phyloP scores from a whole-genome alignment of 352 stramenopile genomes.

The Globisporangium heterothallicum region DNA sequence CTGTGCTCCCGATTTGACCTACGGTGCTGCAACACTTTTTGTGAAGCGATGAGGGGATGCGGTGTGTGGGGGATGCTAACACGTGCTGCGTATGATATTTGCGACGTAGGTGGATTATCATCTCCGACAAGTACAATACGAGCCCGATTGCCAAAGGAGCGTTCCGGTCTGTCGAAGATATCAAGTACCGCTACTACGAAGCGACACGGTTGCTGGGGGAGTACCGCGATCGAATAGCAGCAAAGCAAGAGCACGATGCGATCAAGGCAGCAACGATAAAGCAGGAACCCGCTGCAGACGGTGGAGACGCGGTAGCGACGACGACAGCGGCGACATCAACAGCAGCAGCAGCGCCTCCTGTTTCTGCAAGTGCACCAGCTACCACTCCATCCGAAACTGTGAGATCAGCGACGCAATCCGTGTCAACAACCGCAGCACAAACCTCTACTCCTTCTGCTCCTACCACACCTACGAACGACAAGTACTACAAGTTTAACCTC shows the following conservation, averaged over 20 bases:
- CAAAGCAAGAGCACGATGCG: not conserved
- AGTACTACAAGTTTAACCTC: constrained; percentile 54
- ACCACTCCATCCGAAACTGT: no score
- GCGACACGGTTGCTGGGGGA: constrained; percentile 38
- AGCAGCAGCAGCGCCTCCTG: no score
- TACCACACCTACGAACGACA: constrained; percentile 11
- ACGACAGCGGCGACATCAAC: constrained; percentile 9
- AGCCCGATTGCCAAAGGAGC: constrained; percentile 28
- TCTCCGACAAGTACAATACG: constrained; percentile 55
- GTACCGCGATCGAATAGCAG: constrained; percentile 19
- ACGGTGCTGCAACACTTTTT: constrained; percentile 13
- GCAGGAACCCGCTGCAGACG: not conserved
- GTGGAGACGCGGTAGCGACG: not conserved
- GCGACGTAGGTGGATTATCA: constrained; percentile 45
- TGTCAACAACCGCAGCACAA: not conserved
- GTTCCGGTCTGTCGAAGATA: constrained; percentile 47
- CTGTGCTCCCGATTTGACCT: constrained; percentile 53
- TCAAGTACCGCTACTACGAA: constrained; percentile 75
- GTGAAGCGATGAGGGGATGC: no score
- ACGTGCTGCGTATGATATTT: not conserved
- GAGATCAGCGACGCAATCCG: no score
- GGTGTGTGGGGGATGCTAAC: no score
- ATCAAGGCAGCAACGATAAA: not conserved
- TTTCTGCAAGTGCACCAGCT: constrained; percentile 4
- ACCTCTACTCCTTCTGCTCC: not conserved